A percentile compares a stretch with the other conserved stretches of the same genome.
Conservation (phyloP, 305 asterid species). For the Withania somnifera region DNA sequence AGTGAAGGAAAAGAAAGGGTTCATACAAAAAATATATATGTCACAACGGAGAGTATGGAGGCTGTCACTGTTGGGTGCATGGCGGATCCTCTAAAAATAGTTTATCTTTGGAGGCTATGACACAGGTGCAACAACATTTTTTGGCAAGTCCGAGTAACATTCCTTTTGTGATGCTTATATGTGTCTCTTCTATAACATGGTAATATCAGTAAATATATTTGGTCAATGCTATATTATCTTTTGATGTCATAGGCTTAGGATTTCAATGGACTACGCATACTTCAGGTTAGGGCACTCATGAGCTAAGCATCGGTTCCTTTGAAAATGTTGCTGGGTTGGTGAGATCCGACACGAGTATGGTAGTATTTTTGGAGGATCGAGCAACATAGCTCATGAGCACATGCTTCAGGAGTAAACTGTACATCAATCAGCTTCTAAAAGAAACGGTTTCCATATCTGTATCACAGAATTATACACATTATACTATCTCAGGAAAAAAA, state of each 20-base stretch:
- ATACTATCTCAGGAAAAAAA: neutral
- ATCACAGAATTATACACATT: neutral
- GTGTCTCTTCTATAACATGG: neutral
- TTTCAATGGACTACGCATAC: neutral
- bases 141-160: neutral
- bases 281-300: neutral
- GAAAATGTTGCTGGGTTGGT: neutral
- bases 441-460: neutral
- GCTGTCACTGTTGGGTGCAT: neutral
- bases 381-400: neutral
- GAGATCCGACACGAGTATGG: neutral
- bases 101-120: neutral
- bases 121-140: neutral
- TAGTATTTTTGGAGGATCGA: neutral
- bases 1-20: too few species aligned
- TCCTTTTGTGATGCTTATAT: neutral
- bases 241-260: neutral
- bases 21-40: too few species aligned
- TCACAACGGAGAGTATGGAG: too few species aligned
- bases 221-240: neutral
- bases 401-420: neutral
- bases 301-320: neutral
- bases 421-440: neutral
- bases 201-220: neutral
- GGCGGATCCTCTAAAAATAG: neutral